These are phyloP conservation scores for Mycena crocata DNA, from an alignment of 768 basidiomycete species.

Conservation along the genomic window DNA sequence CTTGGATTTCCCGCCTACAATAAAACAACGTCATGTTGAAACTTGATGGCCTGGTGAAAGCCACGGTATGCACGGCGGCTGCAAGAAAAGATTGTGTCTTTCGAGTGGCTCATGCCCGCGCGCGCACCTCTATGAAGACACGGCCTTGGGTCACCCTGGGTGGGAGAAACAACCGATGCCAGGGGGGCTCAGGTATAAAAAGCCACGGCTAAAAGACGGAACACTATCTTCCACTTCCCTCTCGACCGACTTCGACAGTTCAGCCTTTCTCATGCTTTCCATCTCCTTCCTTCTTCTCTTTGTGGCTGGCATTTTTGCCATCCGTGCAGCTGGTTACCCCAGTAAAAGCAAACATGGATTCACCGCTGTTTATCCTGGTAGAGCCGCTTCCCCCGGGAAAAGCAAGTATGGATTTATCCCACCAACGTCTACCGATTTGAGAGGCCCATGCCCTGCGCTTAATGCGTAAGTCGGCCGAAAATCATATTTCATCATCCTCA, in stretches of 20 bases:
- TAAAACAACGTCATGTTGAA: not conserved
- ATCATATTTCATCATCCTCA: not conserved
- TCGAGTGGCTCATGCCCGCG: not conserved
- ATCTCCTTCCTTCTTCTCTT: slow-evolving; percentile 8
- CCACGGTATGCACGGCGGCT: slow-evolving; percentile 16
- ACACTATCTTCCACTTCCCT: slow-evolving; percentile 9
- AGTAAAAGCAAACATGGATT: slow-evolving; percentile 21
- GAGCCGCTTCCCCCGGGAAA: slow-evolving; percentile 20
- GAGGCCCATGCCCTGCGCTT: slow-evolving; percentile 30
- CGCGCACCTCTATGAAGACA: not conserved
- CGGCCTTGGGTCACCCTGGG: not conserved
- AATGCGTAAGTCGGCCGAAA: slow-evolving; percentile 18
- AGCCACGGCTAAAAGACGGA: not conserved
- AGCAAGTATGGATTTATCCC: slow-evolving; percentile 24
- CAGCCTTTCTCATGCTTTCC: slow-evolving; percentile 9
- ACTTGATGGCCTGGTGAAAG: not conserved
- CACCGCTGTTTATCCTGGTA: no score
- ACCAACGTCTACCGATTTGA: slow-evolving; percentile 22
- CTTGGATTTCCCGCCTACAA: not conserved
- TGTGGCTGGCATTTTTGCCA: not conserved
- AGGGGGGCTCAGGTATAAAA: slow-evolving; percentile 11
- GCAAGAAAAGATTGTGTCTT: not conserved
- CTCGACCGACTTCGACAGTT: not conserved
- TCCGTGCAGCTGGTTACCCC: slow-evolving; percentile 12
- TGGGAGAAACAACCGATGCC: no score